Evolutionary conservation across 2,329 filamentous ascomycete species (phyloP).

Genomic region (Xylariaceae sp.): DNA sequence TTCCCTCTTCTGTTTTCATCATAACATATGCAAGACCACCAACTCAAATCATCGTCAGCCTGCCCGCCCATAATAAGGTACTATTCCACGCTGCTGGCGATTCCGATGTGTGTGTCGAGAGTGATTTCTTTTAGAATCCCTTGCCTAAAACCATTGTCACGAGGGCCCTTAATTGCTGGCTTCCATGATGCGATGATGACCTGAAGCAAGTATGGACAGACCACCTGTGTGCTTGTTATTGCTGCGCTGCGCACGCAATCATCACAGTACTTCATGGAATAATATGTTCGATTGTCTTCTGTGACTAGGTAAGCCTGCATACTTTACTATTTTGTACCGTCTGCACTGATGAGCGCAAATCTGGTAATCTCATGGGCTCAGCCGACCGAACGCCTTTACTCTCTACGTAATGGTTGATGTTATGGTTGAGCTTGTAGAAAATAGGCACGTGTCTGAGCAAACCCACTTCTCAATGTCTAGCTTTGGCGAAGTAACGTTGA

Average conservation of each 20-base stretch:
- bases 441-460: conserved; percentile 37
- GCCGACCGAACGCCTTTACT: conserved; percentile 29
- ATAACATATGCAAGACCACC: conserved; percentile 51
- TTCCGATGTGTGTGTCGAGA: conserved; percentile 64
- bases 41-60: conserved; percentile 52
- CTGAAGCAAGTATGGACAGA: conserved; percentile 67
- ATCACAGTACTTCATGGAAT: neutral
- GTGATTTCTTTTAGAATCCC: conserved; percentile 54
- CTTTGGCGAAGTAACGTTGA: neutral
- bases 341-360: conserved; percentile 38
- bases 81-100: conserved; percentile 53
- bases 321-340: conserved; percentile 3
- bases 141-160: conserved; percentile 73
- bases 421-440: conserved; percentile 42
- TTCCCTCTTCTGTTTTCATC: conserved; percentile 40
- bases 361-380: conserved; percentile 43
- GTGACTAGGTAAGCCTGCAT: conserved; percentile 19
- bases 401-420: conserved; percentile 8
- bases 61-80: conserved; percentile 30
- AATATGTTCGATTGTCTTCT: neutral
- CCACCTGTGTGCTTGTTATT: neutral
- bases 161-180: conserved; percentile 66
- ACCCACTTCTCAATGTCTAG: neutral
- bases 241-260: no score
- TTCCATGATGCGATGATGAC: conserved; percentile 73